phyloP scores from a whole-genome alignment of 352 stramenopile species.

The Pythium folliculosum region DNA sequence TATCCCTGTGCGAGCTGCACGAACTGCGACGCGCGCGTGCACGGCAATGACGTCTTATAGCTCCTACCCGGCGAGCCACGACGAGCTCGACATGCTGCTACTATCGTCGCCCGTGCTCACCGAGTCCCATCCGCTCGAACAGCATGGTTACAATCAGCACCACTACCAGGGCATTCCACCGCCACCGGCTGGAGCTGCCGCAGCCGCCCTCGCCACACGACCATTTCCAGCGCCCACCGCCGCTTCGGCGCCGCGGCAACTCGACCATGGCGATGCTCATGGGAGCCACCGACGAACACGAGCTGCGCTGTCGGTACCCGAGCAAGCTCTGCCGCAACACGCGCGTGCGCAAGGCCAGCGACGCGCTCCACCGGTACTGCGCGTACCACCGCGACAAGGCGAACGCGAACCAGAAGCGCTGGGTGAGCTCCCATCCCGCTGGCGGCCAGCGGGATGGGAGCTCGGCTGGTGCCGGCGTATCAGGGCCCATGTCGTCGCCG shows the following conservation, averaged over 20 bases:
- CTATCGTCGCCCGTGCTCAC: not conserved
- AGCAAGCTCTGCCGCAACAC: constrained; percentile 28
- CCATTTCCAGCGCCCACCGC: not conserved
- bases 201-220: not conserved
- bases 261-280: constrained; percentile 9
- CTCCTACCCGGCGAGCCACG: not conserved
- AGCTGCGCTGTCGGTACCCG: constrained; percentile 22
- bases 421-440: constrained; percentile 22
- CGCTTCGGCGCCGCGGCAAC: not conserved
- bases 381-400: constrained; percentile 36
- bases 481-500: not conserved
- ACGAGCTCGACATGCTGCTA: not conserved
- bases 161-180: not conserved
- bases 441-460: constrained; percentile 23
- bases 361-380: constrained; percentile 34
- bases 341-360: constrained; percentile 35
- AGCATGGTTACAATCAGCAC: not conserved
- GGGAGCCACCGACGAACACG: not conserved
- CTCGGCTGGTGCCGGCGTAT: too few species aligned
- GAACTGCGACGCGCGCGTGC: not conserved
- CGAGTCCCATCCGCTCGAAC: too few species aligned
- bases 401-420: constrained; percentile 39
- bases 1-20: not conserved
- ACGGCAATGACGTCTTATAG: not conserved
- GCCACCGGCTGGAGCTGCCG: not conserved